Evolutionary conservation across 1,139 yeast species (phyloP), one percentile per base, ranked within the genome.

Genomic region (Protomyces arabidopsidicola): DNA sequence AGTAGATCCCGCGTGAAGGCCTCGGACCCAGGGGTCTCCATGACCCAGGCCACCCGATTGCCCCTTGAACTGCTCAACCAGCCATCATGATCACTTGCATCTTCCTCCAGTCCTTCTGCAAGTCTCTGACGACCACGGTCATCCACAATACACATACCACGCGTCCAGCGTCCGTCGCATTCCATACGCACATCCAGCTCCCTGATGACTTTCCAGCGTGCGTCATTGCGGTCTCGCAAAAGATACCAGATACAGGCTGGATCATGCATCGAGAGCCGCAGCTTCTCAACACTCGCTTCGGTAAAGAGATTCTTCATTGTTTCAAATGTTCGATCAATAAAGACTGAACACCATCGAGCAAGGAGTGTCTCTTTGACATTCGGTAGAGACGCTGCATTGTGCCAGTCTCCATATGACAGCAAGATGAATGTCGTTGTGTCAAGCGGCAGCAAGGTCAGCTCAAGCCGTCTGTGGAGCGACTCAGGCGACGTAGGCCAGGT

Each of bases 181-280:
- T 77, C 80, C n/a, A 77, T 76, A 42, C 80, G 73, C 14, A 77
- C 70, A 65, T 77, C 80, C 55, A 69, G 67, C 12, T 65, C 66
- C 14, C 65, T 58, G 3, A 67, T 67, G n/a, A 74, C 60, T 9
- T 12, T 61, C 78, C 79, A 75, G 50, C 65, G 67, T n/a, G 55
- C 55, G 34, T 66, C 60, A 24, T 16, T 27, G 2, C 67, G 63
- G 24, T 75, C 66, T 4, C 74, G 75, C 65, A 72, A 77, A 1
- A 60, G 63, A 53, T 60, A 60, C 58, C 58, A 60, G 39, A 60
- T 60, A 38, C 63, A 60, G 4, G 63, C 38, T 16, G 80, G 80
- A 67, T 77, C 80, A 65, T 77, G 80, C 68, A 77, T 68, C 36
- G 74, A 70, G 52, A 75, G 59, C 6, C 57, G 64, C 45, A 18